These are phyloP conservation scores for Gastrodia elata DNA, from an alignment of 106 monocot genomes.

Conservation along the genomic window DNA sequence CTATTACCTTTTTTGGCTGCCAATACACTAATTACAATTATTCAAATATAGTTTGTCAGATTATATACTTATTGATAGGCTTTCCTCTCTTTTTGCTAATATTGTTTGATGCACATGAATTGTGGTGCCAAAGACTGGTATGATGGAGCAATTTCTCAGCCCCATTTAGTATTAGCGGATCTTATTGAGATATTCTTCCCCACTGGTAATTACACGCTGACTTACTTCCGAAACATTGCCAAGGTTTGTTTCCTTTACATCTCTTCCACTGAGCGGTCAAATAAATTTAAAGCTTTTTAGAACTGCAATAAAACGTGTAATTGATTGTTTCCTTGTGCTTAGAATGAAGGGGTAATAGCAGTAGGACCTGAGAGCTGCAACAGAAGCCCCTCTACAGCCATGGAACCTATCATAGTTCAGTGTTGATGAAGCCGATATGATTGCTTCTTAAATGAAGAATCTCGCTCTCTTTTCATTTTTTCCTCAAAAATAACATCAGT, in stretches of 20 bases:
- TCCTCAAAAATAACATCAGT: neutral
- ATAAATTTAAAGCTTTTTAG: neutral
- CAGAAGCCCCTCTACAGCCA: constrained; percentile 36
- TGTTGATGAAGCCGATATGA: neutral
- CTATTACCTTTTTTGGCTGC: neutral
- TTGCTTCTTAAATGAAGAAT: neutral
- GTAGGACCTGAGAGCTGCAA: constrained; percentile 44
- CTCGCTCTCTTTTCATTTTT: neutral
- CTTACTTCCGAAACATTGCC: constrained; percentile 78
- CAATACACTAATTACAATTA: neutral
- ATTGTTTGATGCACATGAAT: neutral
- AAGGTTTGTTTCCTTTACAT: constrained; percentile 34
- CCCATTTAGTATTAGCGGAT: constrained; percentile 84
- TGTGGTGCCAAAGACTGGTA: constrained; percentile 55
- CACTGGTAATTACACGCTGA: constrained; percentile 68
- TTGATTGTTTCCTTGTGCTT: neutral
- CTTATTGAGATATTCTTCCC: constrained; percentile 79
- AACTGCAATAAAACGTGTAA: neutral
- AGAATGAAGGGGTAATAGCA: constrained; percentile 47
- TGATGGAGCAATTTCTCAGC: constrained; percentile 84
- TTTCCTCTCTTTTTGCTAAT: neutral
- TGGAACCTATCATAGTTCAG: constrained; percentile 49
- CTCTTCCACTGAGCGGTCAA: neutral
- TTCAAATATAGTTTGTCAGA: neutral
- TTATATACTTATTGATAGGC: neutral